Conservation (phyloP, 129 eudicot genomes). For the Centrapalus pauciflorus region DNA sequence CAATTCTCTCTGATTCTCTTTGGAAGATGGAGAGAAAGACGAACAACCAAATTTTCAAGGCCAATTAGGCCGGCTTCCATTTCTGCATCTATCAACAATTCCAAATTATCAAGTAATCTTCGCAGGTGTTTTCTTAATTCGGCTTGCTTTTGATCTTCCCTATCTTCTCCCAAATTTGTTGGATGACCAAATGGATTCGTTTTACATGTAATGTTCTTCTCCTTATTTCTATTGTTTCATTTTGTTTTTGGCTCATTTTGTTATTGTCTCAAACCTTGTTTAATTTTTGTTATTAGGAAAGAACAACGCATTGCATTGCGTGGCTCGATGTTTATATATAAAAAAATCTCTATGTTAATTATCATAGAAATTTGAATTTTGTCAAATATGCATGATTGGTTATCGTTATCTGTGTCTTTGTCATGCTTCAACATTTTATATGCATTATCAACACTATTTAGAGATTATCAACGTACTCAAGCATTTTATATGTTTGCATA, state of each 20-base stretch:
- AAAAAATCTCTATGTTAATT: not conserved
- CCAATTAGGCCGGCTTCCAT: too few relatives aligned
- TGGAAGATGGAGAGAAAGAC: not conserved
- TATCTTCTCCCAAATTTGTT: not conserved
- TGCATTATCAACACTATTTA: too few relatives aligned
- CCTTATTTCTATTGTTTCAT: not conserved
- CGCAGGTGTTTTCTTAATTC: too few relatives aligned
- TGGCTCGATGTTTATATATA: not conserved
- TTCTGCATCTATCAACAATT: not conserved
- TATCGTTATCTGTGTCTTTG: too few relatives aligned
- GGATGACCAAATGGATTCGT: not conserved
- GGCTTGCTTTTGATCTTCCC: too few relatives aligned
- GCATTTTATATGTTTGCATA: too few relatives aligned
- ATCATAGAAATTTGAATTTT: not conserved
- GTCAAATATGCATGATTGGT: too few relatives aligned
- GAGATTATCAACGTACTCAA: too few relatives aligned
- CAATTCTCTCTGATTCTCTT: not conserved
- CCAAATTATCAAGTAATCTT: not conserved
- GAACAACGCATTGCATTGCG: too few relatives aligned
- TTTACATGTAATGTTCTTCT: not conserved
- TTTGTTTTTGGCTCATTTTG: not conserved
- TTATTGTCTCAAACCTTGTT: not conserved
- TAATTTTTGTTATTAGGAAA: too few relatives aligned
- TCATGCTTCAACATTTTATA: too few relatives aligned
- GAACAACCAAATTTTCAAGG: not conserved